phyloP scores from a whole-genome alignment of 2,329 filamentous ascomycete species.

The Alternaria sp. region DNA sequence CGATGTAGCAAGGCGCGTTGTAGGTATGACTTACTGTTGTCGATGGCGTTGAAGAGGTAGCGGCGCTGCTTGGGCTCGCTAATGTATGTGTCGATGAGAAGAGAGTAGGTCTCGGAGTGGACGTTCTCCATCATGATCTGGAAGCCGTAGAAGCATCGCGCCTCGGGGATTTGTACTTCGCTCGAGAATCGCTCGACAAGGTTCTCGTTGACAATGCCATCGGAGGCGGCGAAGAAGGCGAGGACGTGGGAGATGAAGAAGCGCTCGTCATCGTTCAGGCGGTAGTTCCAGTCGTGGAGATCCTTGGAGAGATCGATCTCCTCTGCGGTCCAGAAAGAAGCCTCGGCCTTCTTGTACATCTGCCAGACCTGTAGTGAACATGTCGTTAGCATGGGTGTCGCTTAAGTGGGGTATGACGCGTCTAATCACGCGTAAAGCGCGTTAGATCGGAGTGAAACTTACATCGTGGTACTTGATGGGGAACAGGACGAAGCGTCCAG shows the following conservation, averaged over 20 bases:
- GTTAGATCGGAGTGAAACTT: conserved; percentile 51
- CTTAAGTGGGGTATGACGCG: conserved; percentile 62
- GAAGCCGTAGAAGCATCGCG: conserved; percentile 99
- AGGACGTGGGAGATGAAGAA: conserved; percentile 99
- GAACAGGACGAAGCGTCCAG: conserved; percentile 95
- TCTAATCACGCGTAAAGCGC: conserved; percentile 54
- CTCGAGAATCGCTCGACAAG: conserved; percentile 95
- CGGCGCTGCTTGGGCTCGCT: conserved; percentile 93
- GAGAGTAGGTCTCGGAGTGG: conserved; percentile 98
- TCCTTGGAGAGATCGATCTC: conserved; percentile 99
- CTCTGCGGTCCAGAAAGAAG: conserved; percentile 99
- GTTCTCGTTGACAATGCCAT: conserved; percentile 99
- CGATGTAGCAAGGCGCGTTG: conserved; percentile 6
- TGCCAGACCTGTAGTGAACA: conserved; percentile 82
- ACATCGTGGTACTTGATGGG: conserved; percentile 99
- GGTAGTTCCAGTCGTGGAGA: conserved; percentile 98
- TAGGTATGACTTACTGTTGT: conserved; percentile 74
- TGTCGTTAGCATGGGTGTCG: conserved; percentile 33
- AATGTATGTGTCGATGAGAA: conserved; percentile 99
- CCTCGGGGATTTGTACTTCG: conserved; percentile 96
- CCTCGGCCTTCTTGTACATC: conserved; percentile 99
- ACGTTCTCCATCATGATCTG: conserved; percentile 99
- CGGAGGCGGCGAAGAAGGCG: conserved; percentile 97
- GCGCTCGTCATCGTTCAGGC: conserved; percentile 92
- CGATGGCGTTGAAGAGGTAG: conserved; percentile 97